Conservation (phyloP, 2,329 filamentous ascomycete species). For the Sporothrix sp. region DNA sequence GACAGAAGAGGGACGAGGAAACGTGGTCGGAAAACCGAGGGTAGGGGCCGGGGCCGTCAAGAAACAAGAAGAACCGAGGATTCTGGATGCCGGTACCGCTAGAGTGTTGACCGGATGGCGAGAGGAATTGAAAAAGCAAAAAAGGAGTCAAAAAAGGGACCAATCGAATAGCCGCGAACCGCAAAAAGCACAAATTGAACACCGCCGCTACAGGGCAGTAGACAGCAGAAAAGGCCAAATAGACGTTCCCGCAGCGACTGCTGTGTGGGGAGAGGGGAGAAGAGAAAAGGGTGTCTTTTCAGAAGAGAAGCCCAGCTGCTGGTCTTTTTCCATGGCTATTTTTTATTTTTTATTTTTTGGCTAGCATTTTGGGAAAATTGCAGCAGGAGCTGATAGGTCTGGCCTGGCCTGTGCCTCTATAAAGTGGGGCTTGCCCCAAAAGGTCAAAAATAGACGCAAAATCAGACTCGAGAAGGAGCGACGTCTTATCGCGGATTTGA, state of each 20-base stretch:
- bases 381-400: neutral
- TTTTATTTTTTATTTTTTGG: neutral
- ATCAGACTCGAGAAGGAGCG: neutral
- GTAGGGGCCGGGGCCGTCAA: neutral
- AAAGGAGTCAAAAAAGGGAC: neutral
- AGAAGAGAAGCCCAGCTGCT: neutral
- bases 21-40: neutral
- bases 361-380: neutral
- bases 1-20: neutral
- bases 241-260: neutral
- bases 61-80: too few relatives aligned
- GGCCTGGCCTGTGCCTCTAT: constrained; percentile 1
- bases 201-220: neutral
- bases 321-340: neutral
- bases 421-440: neutral
- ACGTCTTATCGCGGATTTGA: neutral
- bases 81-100: constrained; percentile 3
- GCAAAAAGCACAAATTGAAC: neutral
- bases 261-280: neutral
- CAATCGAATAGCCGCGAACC: too few relatives aligned
- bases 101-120: neutral
- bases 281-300: neutral
- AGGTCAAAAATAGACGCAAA: neutral
- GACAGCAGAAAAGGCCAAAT: neutral
- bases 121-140: neutral